Conservation (phyloP, 805 yeast genomes). For the Metschnikowia aberdeeniae region DNA sequence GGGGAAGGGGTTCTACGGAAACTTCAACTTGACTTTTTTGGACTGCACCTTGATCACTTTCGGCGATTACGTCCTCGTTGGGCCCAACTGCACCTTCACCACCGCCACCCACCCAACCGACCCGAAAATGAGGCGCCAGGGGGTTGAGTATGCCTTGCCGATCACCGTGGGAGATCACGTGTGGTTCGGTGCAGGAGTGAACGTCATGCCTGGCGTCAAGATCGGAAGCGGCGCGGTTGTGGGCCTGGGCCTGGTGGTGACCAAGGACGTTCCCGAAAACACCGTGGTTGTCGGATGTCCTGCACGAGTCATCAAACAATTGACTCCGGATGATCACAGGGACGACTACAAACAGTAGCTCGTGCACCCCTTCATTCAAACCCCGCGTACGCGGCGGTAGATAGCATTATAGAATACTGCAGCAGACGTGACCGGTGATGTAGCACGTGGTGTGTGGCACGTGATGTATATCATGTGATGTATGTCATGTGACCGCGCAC, state of each 20-base stretch:
- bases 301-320: constrained; percentile 41
- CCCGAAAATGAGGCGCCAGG: constrained; percentile 38
- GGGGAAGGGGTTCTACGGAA: constrained; percentile 58
- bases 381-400: too few relatives aligned
- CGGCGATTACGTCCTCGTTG: constrained; percentile 57
- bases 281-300: constrained; percentile 65
- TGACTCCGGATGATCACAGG: constrained; percentile 20
- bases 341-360: constrained; percentile 1
- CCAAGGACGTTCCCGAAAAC: constrained; percentile 50
- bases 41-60: constrained; percentile 59
- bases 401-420: too few relatives aligned
- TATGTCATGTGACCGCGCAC: too few relatives aligned
- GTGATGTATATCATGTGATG: too few relatives aligned
- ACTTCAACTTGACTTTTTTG: constrained; percentile 51
- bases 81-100: constrained; percentile 57
- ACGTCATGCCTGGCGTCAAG: constrained; percentile 60
- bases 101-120: constrained; percentile 67
- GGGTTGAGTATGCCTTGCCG: constrained; percentile 53
- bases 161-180: constrained; percentile 59
- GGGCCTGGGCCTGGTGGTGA: constrained; percentile 68
- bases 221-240: constrained; percentile 59
- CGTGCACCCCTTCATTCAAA: too few relatives aligned
- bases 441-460: too few relatives aligned
- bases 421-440: too few relatives aligned
- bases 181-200: constrained; percentile 60